phyloP scores from a whole-genome alignment of 2,329 filamentous ascomycete genomes.

The Xylaria sp. region DNA sequence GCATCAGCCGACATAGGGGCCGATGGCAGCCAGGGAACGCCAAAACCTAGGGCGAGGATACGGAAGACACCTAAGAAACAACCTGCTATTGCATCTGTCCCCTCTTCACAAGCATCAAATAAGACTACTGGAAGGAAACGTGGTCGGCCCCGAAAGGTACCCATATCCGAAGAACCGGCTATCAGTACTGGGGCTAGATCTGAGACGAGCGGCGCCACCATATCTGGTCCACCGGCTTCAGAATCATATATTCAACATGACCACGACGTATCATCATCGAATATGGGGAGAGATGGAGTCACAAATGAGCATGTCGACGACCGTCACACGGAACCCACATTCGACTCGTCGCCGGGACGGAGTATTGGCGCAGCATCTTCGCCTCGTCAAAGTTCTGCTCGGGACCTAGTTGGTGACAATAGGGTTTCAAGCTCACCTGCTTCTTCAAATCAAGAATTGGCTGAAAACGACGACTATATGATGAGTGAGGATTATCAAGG shows the following conservation, averaged over 20 bases:
- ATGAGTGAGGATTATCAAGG: conserved; percentile 42
- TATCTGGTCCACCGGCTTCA: conserved; percentile 20
- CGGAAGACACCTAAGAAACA: conserved; percentile 46
- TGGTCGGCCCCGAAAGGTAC: conserved; percentile 48
- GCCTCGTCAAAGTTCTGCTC: conserved; percentile 17
- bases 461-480: conserved; percentile 37
- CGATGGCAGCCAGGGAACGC: conserved; percentile 46
- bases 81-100: conserved; percentile 36
- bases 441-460: conserved; percentile 35
- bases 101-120: conserved; percentile 45
- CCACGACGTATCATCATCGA: background rate
- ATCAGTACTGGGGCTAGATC: conserved; percentile 32
- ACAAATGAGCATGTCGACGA: conserved; percentile 20
- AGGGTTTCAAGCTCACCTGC: conserved; percentile 32
- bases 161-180: conserved; percentile 43
- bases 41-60: conserved; percentile 50
- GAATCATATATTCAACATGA: conserved; percentile 21
- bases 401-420: conserved; percentile 14
- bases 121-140: conserved; percentile 47
- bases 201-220: conserved; percentile 20
- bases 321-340: conserved; percentile 17
- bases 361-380: conserved; percentile 34
- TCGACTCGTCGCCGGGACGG: conserved; percentile 27
- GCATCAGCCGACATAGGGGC: conserved; percentile 38
- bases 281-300: conserved; percentile 21